Evolutionary conservation across 2,329 filamentous ascomycete species (phyloP), one percentile per base, ranked within the genome.

Genomic region (Pseudogymnoascus sp.): DNA sequence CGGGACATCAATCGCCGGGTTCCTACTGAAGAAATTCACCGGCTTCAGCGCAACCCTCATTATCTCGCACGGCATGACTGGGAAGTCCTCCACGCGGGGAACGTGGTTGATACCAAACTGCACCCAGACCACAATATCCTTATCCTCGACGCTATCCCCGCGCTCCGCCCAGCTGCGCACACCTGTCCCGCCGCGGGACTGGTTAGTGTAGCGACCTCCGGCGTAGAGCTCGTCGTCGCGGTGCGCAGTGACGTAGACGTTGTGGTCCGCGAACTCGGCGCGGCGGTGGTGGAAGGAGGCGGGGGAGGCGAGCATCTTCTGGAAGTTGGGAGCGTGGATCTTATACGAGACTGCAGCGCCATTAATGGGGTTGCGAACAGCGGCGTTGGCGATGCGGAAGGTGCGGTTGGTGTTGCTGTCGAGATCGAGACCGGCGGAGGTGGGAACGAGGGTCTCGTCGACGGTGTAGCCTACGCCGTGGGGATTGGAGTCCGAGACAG

Each of bases 51-150:
- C 72, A 1, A 84, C 78, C 67, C 76, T 77, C 14, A 82, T 70
- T 12, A 76, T 80, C 73, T 88, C 86, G 68, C 80, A 81, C 0
- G 86, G 86, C 86, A 89, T 88, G 42, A 88, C 83, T 0, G 86
- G 86, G 74, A 88, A 88, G 69, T 88, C 86, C 69, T 88, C 86
- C 23, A 84, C 78, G 5, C 85, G 77, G 0, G 85, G 84, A 25
- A 87, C 83, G 66, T 89, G 86, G 36, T 87, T 88, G 25, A 87
- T 81, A 16, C 86, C 77, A 68, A 80, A 81, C 2, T 83, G 81
- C 16, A 84, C 78, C 81, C 82, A 86, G 3, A 86, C 73, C 1
- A 86, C 82, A 42, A 84, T 78, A 43, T 85, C 80, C 18, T 78
- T 74, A 64, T 86, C 75, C 72, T 80, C 68, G 28, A 80, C 77